Evolutionary conservation across 306 rosid species (phyloP).

Genomic region (Bauhinia variegata): DNA sequence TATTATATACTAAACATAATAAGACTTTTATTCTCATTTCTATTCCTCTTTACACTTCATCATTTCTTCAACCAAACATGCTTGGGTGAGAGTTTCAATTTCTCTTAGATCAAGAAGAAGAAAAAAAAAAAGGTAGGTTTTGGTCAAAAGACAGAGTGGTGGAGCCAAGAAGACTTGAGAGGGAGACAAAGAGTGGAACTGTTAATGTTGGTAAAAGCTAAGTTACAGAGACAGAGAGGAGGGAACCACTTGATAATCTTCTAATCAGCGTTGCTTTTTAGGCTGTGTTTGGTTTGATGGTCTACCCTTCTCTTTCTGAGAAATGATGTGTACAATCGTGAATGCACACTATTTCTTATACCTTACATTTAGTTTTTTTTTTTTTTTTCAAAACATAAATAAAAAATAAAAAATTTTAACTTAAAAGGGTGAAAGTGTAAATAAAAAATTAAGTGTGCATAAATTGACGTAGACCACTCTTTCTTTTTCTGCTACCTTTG

Average conservation of each 20-base stretch:
- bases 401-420: no score
- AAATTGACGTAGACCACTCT: no score
- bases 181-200: slow-evolving; percentile 40
- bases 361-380: no score
- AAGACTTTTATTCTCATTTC: no score
- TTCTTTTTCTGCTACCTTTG: slow-evolving; percentile 36
- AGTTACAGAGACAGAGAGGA: slow-evolving; percentile 39
- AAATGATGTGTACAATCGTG: no score
- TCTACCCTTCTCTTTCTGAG: slow-evolving; percentile 35
- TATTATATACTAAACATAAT: no score
- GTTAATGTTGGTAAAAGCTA: slow-evolving; percentile 37
- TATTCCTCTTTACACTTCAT: no score
- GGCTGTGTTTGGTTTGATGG: slow-evolving; percentile 46
- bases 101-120: slow-evolving; percentile 29
- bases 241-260: slow-evolving; percentile 48
- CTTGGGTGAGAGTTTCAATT: slow-evolving; percentile 28
- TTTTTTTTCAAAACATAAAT: no score
- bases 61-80: no score
- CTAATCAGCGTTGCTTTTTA: slow-evolving; percentile 63
- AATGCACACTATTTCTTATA: no score
- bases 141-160: slow-evolving; percentile 62
- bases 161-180: slow-evolving; percentile 47
- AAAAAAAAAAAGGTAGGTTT: slow-evolving; percentile 15
- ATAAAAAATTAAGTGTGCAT: no score
- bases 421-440: no score